These are phyloP conservation scores for Odontarrhena argentea DNA, from an alignment of 345 rosid species.

Conservation along the genomic window DNA sequence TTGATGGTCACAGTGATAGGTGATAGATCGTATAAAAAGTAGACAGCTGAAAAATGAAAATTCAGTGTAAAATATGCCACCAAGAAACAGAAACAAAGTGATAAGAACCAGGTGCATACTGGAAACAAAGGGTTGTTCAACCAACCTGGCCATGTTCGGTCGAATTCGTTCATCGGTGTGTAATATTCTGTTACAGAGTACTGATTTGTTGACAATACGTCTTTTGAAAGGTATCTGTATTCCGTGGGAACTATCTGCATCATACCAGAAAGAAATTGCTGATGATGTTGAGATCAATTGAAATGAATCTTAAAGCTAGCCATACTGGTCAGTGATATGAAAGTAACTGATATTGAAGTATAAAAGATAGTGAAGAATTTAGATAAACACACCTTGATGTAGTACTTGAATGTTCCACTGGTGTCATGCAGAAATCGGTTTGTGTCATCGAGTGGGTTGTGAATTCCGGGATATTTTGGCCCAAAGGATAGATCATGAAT, in stretches of 20 bases:
- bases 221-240: slow-evolving; percentile 82
- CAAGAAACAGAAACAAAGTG: slow-evolving; percentile 25
- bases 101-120: not conserved
- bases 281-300: not conserved
- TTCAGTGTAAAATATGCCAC: not conserved
- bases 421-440: slow-evolving; percentile 61
- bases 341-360: not conserved
- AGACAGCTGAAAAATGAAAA: slow-evolving; percentile 63
- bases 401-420: slow-evolving; percentile 95
- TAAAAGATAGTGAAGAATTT: slow-evolving; percentile 10
- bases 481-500: slow-evolving; percentile 95
- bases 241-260: slow-evolving; percentile 97
- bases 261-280: slow-evolving; percentile 22
- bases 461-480: slow-evolving; percentile 91
- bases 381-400: slow-evolving; percentile 76
- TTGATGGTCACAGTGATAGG: slow-evolving; percentile 96
- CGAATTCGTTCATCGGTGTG: slow-evolving; percentile 70
- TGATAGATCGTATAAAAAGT: slow-evolving; percentile 93
- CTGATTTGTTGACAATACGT: slow-evolving; percentile 86
- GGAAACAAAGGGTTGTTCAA: slow-evolving; percentile 4
- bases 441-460: slow-evolving; percentile 94
- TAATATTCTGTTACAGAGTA: slow-evolving; percentile 93
- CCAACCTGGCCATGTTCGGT: slow-evolving; percentile 95
- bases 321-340: not conserved
- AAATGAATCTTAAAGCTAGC: slow-evolving; percentile 1